phyloP scores from a whole-genome alignment of 176 grass and related monocot genomes.

The Rhynchospora pubera region DNA sequence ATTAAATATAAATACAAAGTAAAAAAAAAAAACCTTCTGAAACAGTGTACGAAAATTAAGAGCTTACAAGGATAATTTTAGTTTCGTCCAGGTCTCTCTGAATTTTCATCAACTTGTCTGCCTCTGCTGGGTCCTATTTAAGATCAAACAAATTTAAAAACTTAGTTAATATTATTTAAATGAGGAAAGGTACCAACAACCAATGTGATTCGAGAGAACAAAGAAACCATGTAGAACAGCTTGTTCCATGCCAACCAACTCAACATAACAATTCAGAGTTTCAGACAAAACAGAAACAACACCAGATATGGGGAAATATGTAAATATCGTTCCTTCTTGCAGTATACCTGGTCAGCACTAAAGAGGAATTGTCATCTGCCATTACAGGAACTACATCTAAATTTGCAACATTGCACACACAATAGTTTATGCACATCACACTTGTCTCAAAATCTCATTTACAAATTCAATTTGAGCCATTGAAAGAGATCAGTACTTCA shows the following conservation, averaged over 20 bases:
- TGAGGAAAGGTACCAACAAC: neutral
- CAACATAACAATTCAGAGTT: neutral
- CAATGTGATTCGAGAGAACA: neutral
- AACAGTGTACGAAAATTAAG: neutral
- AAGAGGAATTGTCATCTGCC: neutral
- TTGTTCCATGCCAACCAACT: neutral
- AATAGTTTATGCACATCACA: neutral
- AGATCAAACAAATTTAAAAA: slow-evolving; percentile 10
- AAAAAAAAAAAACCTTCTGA: neutral
- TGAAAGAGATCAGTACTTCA: neutral
- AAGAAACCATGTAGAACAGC: neutral
- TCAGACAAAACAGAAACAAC: neutral
- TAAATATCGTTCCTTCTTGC: neutral
- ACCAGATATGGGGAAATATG: neutral
- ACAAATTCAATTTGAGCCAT: neutral
- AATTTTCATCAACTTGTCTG: slow-evolving; percentile 95
- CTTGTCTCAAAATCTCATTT: neutral
- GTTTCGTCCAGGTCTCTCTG: slow-evolving; percentile 97
- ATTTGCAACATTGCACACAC: neutral
- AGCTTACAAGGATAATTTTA: slow-evolving; percentile 93
- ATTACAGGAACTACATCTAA: neutral
- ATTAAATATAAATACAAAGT: neutral
- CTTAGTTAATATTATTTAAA: neutral
- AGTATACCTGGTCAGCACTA: neutral
- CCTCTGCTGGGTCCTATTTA: slow-evolving; percentile 81